These are phyloP conservation scores for Stagonosporopsis chrysanthemi DNA, from an alignment of 2,329 filamentous ascomycete genomes.

Conservation along the genomic window DNA sequence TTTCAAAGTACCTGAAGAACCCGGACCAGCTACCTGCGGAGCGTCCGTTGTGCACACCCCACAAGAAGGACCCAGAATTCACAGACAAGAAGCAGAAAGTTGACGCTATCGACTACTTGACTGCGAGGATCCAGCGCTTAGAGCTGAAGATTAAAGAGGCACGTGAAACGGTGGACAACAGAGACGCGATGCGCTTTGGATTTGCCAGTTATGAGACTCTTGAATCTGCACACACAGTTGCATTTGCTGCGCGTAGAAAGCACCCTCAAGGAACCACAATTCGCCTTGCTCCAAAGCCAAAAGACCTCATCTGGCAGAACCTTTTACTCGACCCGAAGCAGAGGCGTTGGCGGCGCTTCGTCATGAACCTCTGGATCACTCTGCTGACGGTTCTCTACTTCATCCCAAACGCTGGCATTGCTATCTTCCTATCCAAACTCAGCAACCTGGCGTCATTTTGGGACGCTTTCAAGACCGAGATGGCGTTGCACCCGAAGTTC, in stretches of 20 bases:
- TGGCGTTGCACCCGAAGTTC: conserved; percentile 68
- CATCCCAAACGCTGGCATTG: conserved; percentile 90
- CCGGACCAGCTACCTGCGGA: conserved; percentile 78
- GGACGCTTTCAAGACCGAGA: conserved; percentile 72
- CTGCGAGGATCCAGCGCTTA: conserved; percentile 80
- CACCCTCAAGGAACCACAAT: conserved; percentile 81
- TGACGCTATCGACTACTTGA: conserved; percentile 93
- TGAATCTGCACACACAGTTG: conserved; percentile 84
- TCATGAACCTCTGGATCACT: conserved; percentile 85
- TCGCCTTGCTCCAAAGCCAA: conserved; percentile 80
- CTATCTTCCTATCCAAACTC: conserved; percentile 90
- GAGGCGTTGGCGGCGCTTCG: conserved; percentile 74
- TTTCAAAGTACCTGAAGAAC: conserved; percentile 91
- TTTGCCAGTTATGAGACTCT: conserved; percentile 95
- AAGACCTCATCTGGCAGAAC: conserved; percentile 97
- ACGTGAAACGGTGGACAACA: conserved; percentile 80
- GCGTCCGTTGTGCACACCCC: conserved; percentile 79
- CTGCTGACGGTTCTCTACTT: conserved; percentile 86
- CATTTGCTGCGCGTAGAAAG: conserved; percentile 81
- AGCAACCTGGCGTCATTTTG: conserved; percentile 81
- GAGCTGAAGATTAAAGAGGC: conserved; percentile 86
- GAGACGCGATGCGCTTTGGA: conserved; percentile 88
- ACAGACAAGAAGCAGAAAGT: conserved; percentile 75
- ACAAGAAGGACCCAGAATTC: conserved; percentile 74
- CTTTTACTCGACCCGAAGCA: conserved; percentile 74